These are phyloP conservation scores for Malus hybrid DNA, from an alignment of 331 rosid species.

Conservation along the genomic window DNA sequence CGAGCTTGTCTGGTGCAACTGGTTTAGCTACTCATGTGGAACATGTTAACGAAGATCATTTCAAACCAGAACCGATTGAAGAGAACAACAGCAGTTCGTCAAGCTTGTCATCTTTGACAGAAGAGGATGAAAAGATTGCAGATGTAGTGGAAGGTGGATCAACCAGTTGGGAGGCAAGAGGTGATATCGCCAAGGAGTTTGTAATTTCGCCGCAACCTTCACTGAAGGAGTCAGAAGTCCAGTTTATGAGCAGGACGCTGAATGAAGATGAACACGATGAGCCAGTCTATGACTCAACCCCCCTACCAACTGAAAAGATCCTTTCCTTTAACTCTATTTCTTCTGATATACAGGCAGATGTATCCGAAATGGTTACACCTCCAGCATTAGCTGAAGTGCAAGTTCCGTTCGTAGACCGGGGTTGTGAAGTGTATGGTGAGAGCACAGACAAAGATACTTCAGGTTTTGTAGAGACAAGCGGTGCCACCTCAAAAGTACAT, in stretches of 20 bases:
- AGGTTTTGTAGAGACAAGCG: slow-evolving; percentile 22
- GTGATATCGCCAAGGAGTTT: slow-evolving; percentile 22
- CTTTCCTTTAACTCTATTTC: slow-evolving; percentile 43
- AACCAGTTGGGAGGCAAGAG: slow-evolving; percentile 25
- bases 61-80: slow-evolving; percentile 39
- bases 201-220: slow-evolving; percentile 35
- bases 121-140: slow-evolving; percentile 39
- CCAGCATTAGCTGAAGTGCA: slow-evolving; percentile 23
- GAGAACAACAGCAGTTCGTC: slow-evolving; percentile 44
- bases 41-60: slow-evolving; percentile 23
- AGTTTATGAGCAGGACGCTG: slow-evolving; percentile 23
- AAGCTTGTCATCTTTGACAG: slow-evolving; percentile 53
- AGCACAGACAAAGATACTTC: slow-evolving; percentile 17
- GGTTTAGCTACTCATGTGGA: slow-evolving; percentile 26
- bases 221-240: slow-evolving; percentile 38
- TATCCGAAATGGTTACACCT: slow-evolving; percentile 26
- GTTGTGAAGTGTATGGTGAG: slow-evolving; percentile 25
- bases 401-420: slow-evolving; percentile 23
- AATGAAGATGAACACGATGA: slow-evolving; percentile 49
- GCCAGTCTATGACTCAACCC: slow-evolving; percentile 88
- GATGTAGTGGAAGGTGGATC: slow-evolving; percentile 26
- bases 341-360: slow-evolving; percentile 41
- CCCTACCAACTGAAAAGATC: slow-evolving; percentile 45
- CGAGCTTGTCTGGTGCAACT: slow-evolving; percentile 26
- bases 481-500: slow-evolving; percentile 29